Evolutionary conservation across 2,329 filamentous ascomycete species (phyloP), one percentile per base, ranked within the genome.

Genomic region (Fusarium sp.): DNA sequence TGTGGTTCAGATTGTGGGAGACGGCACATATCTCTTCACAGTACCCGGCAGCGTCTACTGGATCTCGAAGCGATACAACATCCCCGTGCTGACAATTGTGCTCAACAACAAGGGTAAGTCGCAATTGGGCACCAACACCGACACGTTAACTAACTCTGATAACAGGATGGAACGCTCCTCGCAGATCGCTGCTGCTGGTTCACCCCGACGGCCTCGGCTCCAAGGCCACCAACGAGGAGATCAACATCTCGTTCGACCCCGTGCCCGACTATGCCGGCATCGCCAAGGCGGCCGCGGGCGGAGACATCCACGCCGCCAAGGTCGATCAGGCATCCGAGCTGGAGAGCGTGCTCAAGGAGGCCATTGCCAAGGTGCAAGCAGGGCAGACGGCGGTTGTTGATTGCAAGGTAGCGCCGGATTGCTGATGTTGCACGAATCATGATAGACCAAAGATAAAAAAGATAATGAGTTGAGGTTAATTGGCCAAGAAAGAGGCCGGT

Each of bases 181-280:
- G 88, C 4, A 83, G 83, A 39, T 90, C 87, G 1, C 77, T 89
- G 43, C 78, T 88, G 3, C 81, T 90, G 12, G 88, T 90, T 1
- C 88, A 90, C 66, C 88, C 88, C 0, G 80, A 89, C 5, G 88
- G 88, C 0, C 75, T 85, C 3, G 88, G 85, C 1, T 85, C 87
- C 28, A 81, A 78, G 71, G 86, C 86, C 1, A 85, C 82, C n/a
- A 89, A 89, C 75, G 87, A 89, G 61, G 89, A 90, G 75, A 85
- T 90, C 69, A 90, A 89, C 73, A 89, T 90, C 67, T 87, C 86
- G 1, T 89, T 90, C 65, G 81, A 84, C 28, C 89, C 89, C 0
- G 80, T 82, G 6, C 89, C 88, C 0, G 87, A 90, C 75, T 90
- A 88, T 71, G 77, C 86, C 1, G 88, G 87, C 39, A 89, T 90